Evolutionary conservation across 495 filamentous ascomycete species (phyloP).

Genomic region (Aspergillus bridgeri): DNA sequence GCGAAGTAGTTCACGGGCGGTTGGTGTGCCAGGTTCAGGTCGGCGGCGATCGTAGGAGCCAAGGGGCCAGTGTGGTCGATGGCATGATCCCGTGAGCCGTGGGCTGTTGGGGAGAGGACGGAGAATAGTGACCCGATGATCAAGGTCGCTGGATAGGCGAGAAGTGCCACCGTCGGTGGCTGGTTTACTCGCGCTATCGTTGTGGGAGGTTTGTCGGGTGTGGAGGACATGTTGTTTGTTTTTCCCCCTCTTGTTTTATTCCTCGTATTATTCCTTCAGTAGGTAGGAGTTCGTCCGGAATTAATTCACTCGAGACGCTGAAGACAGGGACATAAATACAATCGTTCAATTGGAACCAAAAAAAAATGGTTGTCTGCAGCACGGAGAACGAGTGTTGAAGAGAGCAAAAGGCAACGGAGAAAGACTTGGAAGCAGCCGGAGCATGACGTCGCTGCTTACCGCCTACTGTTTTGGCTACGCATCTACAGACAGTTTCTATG

Average conservation of each 20-base stretch:
- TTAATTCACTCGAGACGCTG: no score
- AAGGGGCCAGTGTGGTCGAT: slow-evolving; percentile 60
- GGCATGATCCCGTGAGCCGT: slow-evolving; percentile 21
- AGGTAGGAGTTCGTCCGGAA: no score
- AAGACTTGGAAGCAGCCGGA: neutral
- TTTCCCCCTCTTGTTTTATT: slow-evolving; percentile 3
- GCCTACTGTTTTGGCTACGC: neutral
- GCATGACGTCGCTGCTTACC: slow-evolving; percentile 3
- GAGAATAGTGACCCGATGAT: slow-evolving; percentile 77
- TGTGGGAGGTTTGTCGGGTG: slow-evolving; percentile 9
- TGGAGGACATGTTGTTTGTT: slow-evolving; percentile 16
- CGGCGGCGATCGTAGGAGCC: slow-evolving; percentile 47
- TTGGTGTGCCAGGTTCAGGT: slow-evolving; percentile 28
- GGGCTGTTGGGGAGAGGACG: slow-evolving; percentile 66
- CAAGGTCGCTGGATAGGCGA: slow-evolving; percentile 75
- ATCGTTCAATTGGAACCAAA: neutral
- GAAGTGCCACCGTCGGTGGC: slow-evolving; percentile 32
- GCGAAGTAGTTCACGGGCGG: slow-evolving; percentile 77
- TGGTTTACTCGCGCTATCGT: slow-evolving; percentile 10
- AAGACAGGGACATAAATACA: neutral
- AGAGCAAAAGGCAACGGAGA: neutral
- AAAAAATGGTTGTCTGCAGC: neutral
- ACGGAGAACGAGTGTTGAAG: neutral
- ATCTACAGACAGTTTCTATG: neutral
- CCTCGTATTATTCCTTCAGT: no score